Conservation (phyloP, 2,329 filamentous ascomycete genomes). For the Scytalidium sp. region DNA sequence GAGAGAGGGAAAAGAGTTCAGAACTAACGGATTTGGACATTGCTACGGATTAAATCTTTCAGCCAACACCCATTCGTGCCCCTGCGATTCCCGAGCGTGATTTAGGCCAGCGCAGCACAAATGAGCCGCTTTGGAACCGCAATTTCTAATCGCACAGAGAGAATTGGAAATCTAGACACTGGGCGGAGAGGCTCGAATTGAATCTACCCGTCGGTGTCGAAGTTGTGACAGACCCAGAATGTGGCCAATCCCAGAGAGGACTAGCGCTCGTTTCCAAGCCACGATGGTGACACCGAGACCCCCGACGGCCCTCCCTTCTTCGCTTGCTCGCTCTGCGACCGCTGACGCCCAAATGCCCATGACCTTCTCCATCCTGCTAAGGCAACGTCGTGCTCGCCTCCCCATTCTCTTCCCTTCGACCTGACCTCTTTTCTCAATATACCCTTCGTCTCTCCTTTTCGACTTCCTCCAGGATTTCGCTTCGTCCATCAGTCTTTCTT, state of each 20-base stretch:
- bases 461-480: slow-evolving; percentile 12
- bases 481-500: slow-evolving; percentile 9
- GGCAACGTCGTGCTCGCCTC: background rate
- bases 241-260: background rate
- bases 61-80: background rate
- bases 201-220: background rate
- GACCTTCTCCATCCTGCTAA: background rate
- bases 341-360: background rate
- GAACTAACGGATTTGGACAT: slow-evolving; percentile 29
- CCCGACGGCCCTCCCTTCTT: background rate
- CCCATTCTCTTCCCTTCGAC: background rate
- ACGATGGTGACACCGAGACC: background rate
- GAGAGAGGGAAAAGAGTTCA: background rate
- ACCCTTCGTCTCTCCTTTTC: slow-evolving; percentile 9
- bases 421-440: background rate
- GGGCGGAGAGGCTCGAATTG: no score
- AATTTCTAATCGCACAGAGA: background rate
- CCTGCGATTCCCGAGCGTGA: no score
- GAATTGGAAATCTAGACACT: background rate
- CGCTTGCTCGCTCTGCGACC: no score
- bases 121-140: background rate
- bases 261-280: background rate
- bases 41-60: background rate
- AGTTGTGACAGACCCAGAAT: background rate
- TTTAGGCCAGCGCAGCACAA: no score